These are phyloP conservation scores for Aspergillus glaucus DNA, from an alignment of 2,329 filamentous ascomycete genomes.

Conservation along the genomic window DNA sequence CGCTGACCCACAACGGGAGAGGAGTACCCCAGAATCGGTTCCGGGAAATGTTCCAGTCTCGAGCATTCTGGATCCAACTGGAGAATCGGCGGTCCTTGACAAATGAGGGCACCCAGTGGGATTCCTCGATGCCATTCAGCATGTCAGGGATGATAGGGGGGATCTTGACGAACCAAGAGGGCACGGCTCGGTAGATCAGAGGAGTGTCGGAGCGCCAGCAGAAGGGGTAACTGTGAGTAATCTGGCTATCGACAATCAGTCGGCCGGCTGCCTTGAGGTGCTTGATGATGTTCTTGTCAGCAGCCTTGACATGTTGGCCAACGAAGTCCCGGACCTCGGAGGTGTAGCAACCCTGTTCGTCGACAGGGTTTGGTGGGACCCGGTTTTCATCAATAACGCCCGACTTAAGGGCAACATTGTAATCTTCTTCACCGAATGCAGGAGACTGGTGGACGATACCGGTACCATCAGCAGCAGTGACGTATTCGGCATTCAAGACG, in stretches of 20 bases:
- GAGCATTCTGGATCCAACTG: constrained; percentile 84
- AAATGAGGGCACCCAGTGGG: constrained; percentile 84
- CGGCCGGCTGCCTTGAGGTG: constrained; percentile 70
- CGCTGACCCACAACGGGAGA: constrained; percentile 84
- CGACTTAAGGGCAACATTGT: constrained; percentile 68
- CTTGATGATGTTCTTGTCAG: constrained; percentile 91
- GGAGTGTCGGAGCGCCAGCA: constrained; percentile 94
- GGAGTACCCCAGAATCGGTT: constrained; percentile 96
- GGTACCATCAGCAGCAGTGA: constrained; percentile 82
- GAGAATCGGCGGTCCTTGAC: constrained; percentile 89
- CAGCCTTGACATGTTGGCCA: constrained; percentile 83
- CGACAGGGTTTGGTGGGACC: constrained; percentile 83
- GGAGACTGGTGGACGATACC: constrained; percentile 92
- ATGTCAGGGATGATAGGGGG: constrained; percentile 76
- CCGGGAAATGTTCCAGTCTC: constrained; percentile 91
- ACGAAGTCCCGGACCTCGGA: constrained; percentile 70
- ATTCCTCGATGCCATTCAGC: constrained; percentile 81
- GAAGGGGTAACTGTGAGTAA: constrained; percentile 88
- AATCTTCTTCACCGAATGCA: constrained; percentile 94
- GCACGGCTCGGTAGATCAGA: constrained; percentile 84
- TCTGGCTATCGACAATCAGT: constrained; percentile 75
- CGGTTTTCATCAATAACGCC: constrained; percentile 73
- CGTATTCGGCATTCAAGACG: constrained; percentile 77
- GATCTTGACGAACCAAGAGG: constrained; percentile 92
- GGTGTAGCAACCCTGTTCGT: constrained; percentile 75